Evolutionary conservation across 768 basidiomycete species (phyloP).

Genomic region (Kwoniella pini): DNA sequence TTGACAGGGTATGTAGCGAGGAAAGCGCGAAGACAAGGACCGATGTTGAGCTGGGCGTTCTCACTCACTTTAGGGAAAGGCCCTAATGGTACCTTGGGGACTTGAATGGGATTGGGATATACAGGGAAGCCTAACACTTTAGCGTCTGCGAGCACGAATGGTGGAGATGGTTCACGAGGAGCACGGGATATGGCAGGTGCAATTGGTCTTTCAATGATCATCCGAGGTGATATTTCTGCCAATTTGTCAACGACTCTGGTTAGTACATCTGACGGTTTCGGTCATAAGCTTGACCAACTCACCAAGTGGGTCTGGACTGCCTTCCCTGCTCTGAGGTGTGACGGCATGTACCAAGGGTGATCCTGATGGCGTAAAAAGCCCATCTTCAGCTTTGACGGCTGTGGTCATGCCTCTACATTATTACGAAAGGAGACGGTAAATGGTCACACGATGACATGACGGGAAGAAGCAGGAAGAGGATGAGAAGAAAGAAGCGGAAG

Average conservation of each 20-base stretch:
- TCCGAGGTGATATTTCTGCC: slow-evolving; percentile 8
- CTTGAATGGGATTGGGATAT: slow-evolving; percentile 40
- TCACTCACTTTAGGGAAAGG: slow-evolving; percentile 39
- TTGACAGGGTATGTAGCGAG: too few species aligned
- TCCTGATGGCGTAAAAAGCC: slow-evolving; percentile 5
- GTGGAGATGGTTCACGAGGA: slow-evolving; percentile 23
- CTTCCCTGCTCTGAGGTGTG: slow-evolving; percentile 22
- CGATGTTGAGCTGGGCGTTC: not conserved
- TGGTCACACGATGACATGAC: too few species aligned
- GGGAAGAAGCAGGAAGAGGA: not conserved
- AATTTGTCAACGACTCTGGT: not conserved
- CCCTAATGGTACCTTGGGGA: slow-evolving; percentile 36
- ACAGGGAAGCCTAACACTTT: slow-evolving; percentile 37
- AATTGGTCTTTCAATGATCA: not conserved
- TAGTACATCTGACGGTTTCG: too few species aligned
- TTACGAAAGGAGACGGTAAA: too few species aligned
- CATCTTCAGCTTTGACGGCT: slow-evolving; percentile 24
- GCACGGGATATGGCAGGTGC: not conserved
- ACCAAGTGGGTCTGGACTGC: slow-evolving; percentile 36
- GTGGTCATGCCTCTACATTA: slow-evolving; percentile 26
- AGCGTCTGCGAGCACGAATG: slow-evolving; percentile 39
- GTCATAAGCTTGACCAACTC: slow-evolving; percentile 8
- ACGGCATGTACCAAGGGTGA: slow-evolving; percentile 17
- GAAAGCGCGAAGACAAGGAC: too few species aligned
- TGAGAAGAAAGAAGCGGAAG: not conserved